Evolutionary conservation across 768 basidiomycete species (phyloP).

Genomic region (Pholiota conissans): DNA sequence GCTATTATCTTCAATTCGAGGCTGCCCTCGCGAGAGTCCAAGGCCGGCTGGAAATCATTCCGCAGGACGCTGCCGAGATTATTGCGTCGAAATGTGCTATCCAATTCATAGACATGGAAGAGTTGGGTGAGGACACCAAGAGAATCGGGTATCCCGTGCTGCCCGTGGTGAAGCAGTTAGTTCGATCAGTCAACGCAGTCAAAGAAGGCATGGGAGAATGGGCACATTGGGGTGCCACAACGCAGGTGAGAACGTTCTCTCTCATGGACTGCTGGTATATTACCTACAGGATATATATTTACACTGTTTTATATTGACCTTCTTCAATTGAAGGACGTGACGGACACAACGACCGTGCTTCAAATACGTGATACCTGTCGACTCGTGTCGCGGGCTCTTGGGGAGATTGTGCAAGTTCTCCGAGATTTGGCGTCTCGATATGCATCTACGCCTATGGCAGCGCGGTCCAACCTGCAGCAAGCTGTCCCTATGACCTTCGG

Average conservation of each 20-base stretch:
- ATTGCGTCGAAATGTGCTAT: slow-evolving; percentile 33
- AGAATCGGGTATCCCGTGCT: slow-evolving; percentile 46
- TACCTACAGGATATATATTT: not conserved
- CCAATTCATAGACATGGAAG: slow-evolving; percentile 35
- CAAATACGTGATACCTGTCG: slow-evolving; percentile 40
- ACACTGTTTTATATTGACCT: not conserved
- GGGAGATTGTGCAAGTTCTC: slow-evolving; percentile 28
- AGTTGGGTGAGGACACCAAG: slow-evolving; percentile 38
- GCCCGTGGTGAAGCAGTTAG: slow-evolving; percentile 44
- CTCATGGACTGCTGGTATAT: not conserved
- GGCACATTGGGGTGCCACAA: slow-evolving; percentile 49
- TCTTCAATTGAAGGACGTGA: slow-evolving; percentile 37
- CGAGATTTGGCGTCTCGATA: slow-evolving; percentile 28
- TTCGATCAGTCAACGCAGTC: slow-evolving; percentile 32
- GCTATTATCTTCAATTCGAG: slow-evolving; percentile 33
- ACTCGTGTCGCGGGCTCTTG: slow-evolving; percentile 26
- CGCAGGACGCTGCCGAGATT: slow-evolving; percentile 33
- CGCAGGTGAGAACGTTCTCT: slow-evolving; percentile 34
- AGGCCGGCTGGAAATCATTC: slow-evolving; percentile 38
- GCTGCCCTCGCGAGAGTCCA: slow-evolving; percentile 28
- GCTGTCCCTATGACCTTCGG: slow-evolving; percentile 49
- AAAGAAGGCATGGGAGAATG: slow-evolving; percentile 41
- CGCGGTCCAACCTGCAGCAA: slow-evolving; percentile 47
- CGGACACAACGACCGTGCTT: slow-evolving; percentile 45
- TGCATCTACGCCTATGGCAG: slow-evolving; percentile 42